phyloP scores from a whole-genome alignment of 169 alveolate genomes.

The Eimeria tenella region DNA sequence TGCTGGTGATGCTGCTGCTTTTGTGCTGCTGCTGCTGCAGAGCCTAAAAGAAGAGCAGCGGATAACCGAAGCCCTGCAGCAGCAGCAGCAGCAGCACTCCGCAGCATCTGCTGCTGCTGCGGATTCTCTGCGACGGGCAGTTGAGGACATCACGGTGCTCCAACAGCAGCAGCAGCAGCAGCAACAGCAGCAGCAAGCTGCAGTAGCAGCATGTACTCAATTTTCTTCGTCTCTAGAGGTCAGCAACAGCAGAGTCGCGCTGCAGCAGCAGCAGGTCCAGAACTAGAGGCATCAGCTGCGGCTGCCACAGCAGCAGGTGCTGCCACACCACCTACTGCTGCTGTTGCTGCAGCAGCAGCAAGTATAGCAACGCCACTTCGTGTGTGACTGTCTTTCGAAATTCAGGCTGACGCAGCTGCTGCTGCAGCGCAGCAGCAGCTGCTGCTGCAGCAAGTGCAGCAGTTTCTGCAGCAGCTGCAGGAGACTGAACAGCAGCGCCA shows the following conservation, averaged over 20 bases:
- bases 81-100: slow-evolving; percentile 28
- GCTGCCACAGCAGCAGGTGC: no score
- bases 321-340: no score
- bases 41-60: neutral
- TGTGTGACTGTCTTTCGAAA: no score
- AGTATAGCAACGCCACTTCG: no score
- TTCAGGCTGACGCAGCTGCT: slow-evolving; percentile 15
- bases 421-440: neutral
- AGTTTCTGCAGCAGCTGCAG: neutral
- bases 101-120: neutral
- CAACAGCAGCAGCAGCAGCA: neutral
- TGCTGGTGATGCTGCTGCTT: slow-evolving; percentile 5
- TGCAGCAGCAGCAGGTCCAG: no score
- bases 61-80: neutral
- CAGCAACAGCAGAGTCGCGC: neutral
- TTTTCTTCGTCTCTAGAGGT: neutral
- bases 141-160: neutral
- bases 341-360: no score
- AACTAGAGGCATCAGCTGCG: no score
- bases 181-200: slow-evolving; percentile 24
- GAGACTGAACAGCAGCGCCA: neutral
- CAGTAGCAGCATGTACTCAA: neutral
- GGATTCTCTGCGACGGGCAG: neutral
- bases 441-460: slow-evolving; percentile 31
- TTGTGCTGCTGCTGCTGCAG: neutral